These are phyloP conservation scores for Pulveroboletus sp. DNA, from an alignment of 768 basidiomycete genomes.

Conservation along the genomic window DNA sequence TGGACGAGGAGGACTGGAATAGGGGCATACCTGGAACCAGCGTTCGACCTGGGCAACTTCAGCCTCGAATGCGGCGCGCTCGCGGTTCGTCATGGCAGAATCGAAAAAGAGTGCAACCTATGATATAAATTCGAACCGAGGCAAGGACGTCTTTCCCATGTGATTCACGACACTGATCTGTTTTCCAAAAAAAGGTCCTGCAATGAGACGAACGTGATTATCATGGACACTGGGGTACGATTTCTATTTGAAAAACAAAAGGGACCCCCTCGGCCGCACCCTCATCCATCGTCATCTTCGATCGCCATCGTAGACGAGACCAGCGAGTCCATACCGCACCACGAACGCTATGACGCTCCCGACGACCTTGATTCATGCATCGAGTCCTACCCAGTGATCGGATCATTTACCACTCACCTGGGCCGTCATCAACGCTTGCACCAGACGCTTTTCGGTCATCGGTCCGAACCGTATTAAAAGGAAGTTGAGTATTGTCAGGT, in stretches of 20 bases:
- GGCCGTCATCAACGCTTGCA: slow-evolving; percentile 63
- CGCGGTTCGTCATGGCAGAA: slow-evolving; percentile 50
- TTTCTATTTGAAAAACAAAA: too few species aligned
- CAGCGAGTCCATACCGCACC: slow-evolving; percentile 86
- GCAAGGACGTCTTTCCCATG: slow-evolving; percentile 9
- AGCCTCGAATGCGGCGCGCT: slow-evolving; percentile 65
- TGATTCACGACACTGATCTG: too few species aligned
- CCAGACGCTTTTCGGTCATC: slow-evolving; percentile 80
- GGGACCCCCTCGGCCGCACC: too few species aligned
- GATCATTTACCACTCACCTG: slow-evolving; percentile 48
- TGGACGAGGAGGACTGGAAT: not conserved
- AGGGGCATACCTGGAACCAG: slow-evolving; percentile 82
- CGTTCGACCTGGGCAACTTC: slow-evolving; percentile 84
- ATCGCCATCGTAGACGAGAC: slow-evolving; percentile 89
- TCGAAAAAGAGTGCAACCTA: not conserved
- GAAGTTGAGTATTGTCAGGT: slow-evolving; percentile 88
- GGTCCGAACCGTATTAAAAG: slow-evolving; percentile 77
- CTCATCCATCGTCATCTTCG: slow-evolving; percentile 53
- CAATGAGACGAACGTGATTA: too few species aligned
- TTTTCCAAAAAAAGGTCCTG: too few species aligned
- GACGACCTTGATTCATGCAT: too few species aligned
- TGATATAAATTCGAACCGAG: slow-evolving; percentile 21
- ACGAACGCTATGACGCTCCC: slow-evolving; percentile 82
- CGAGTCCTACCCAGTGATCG: too few species aligned
- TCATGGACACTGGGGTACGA: too few species aligned